phyloP scores from a whole-genome alignment of 192 early-diverging fungal genomes.

The Backusella psychrophila region DNA sequence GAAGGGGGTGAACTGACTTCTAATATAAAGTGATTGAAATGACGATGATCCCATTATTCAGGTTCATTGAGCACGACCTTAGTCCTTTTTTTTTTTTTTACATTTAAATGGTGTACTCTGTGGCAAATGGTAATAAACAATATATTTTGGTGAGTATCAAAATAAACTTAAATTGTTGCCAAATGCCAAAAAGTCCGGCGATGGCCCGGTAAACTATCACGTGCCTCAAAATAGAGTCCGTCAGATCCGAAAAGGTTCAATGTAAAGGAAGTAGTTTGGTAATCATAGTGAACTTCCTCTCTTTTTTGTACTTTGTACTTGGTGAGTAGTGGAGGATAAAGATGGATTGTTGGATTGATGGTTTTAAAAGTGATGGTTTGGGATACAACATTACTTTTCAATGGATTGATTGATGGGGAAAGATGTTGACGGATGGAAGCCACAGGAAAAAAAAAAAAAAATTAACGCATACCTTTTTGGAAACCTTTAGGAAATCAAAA shows the following conservation, averaged over 20 bases:
- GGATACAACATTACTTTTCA: not conserved
- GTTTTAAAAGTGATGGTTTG: conserved; percentile 10
- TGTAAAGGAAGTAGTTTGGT: not conserved
- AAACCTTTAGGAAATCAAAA: conserved; percentile 6
- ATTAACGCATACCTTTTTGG: not conserved
- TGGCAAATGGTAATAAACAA: no score
- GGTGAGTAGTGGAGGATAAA: not conserved
- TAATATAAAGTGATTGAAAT: no score
- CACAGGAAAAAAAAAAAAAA: not conserved
- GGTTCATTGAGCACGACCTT: no score
- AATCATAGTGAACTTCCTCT: conserved; percentile 13
- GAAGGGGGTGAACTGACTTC: no score
- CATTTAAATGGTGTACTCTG: no score
- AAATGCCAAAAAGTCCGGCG: not conserved
- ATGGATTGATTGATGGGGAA: not conserved
- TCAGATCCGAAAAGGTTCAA: not conserved
- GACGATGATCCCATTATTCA: no score
- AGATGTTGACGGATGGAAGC: no score
- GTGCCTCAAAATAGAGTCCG: not conserved
- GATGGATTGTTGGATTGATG: not conserved
- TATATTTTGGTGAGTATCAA: no score
- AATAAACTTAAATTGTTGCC: no score
- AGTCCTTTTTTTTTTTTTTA: no score
- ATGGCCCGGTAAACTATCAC: not conserved
- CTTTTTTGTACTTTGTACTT: conserved; percentile 23